Evolutionary conservation across 352 stramenopile species (phyloP).

Genomic region (Pythium diclinum): DNA sequence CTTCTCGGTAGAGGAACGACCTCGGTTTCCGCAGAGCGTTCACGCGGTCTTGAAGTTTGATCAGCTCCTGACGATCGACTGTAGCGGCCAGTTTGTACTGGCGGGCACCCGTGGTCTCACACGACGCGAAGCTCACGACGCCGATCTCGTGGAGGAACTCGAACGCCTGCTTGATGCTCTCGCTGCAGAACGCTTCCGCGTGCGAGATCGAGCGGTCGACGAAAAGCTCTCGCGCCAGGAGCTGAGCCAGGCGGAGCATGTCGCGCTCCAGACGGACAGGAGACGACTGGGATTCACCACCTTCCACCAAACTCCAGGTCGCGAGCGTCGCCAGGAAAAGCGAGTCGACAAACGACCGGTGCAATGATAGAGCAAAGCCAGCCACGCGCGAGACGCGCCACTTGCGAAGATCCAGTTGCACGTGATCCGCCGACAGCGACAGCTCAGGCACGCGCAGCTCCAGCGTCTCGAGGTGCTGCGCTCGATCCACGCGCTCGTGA

Average conservation of each 20-base stretch:
- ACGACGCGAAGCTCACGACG: conserved; percentile 35
- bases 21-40: conserved; percentile 43
- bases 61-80: conserved; percentile 11
- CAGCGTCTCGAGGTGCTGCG: conserved; percentile 31
- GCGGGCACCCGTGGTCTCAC: conserved; percentile 28
- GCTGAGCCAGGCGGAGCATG: conserved; percentile 51
- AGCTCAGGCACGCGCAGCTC: conserved; percentile 21
- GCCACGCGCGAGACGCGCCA: conserved; percentile 37
- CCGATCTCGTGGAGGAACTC: conserved; percentile 56
- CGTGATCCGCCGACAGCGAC: conserved; percentile 14
- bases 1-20: conserved; percentile 44
- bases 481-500: conserved; percentile 47
- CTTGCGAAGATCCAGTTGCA: conserved; percentile 33
- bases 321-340: conserved; percentile 59
- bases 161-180: conserved; percentile 73
- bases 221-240: conserved; percentile 54
- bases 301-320: conserved; percentile 33
- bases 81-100: conserved; percentile 23
- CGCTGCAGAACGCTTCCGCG: conserved; percentile 69
- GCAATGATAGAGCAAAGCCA: conserved; percentile 61
- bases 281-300: not conserved
- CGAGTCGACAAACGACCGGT: conserved; percentile 78
- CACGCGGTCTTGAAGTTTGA: conserved; percentile 39
- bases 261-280: conserved; percentile 30
- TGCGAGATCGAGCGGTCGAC: conserved; percentile 38